A percentile compares a stretch with the other conserved stretches of the same genome.
These are phyloP conservation scores for Camellia granthamiana DNA, from an alignment of 148 eudicot genomes.

Conservation along the genomic window DNA sequence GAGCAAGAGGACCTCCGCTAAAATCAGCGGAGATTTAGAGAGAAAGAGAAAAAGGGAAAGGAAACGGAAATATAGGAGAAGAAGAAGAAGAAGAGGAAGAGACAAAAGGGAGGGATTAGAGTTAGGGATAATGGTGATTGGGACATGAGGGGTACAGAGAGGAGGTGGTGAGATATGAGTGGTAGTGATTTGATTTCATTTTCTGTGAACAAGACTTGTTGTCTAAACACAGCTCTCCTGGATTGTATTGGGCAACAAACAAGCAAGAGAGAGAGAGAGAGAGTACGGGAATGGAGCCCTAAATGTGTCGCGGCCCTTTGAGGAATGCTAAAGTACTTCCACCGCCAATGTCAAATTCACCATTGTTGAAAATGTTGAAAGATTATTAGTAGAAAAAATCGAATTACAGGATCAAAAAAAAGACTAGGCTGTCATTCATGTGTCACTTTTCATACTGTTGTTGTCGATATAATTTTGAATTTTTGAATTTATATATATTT, in stretches of 20 bases:
- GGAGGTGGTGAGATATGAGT: neutral
- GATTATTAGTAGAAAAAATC: too few species aligned
- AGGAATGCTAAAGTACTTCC: neutral
- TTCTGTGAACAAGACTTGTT: neutral
- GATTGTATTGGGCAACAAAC: neutral
- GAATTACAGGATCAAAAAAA: too few species aligned
- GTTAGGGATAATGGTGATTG: slow-evolving; percentile 1
- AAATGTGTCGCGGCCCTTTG: neutral
- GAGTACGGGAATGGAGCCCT: neutral
- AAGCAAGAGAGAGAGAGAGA: too few species aligned
- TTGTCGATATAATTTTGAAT: too few species aligned
- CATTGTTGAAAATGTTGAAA: neutral
- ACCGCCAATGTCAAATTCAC: neutral
- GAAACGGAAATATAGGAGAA: neutral
- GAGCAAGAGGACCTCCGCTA: neutral
- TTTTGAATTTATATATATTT: too few species aligned
- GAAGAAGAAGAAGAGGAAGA: neutral
- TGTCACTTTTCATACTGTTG: too few species aligned
- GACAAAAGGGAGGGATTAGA: neutral
- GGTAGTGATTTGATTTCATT: slow-evolving; percentile 10
- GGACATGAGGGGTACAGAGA: slow-evolving; percentile 9
- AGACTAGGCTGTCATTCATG: too few species aligned
- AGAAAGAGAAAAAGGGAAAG: neutral
- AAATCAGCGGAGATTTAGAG: slow-evolving; percentile 20
- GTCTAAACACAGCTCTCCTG: neutral